Conservation (phyloP, 306 rosid species). For the Prosopis cineraria region DNA sequence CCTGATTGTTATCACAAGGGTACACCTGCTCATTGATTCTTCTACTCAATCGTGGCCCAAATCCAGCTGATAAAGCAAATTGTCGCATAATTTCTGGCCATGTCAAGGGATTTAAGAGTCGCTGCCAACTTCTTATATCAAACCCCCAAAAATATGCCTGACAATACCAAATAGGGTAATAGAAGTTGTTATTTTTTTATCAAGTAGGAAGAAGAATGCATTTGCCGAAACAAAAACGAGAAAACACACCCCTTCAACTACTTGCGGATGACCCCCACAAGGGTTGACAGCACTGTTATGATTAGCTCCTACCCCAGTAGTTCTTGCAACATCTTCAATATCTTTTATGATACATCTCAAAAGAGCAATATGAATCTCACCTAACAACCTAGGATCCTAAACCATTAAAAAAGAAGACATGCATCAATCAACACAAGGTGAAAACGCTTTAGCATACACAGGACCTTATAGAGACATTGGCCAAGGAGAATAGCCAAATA, state of each 20-base stretch:
- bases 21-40: slow-evolving; percentile 41
- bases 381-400: slow-evolving; percentile 75
- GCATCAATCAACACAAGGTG: slow-evolving; percentile 15
- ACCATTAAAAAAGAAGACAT: slow-evolving; percentile 27
- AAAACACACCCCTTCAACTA: slow-evolving; percentile 70
- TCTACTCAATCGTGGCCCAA: slow-evolving; percentile 71
- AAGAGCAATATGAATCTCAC: slow-evolving; percentile 78
- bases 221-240: slow-evolving; percentile 25
- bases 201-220: slow-evolving; percentile 26
- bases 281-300: slow-evolving; percentile 55
- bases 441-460: slow-evolving; percentile 21
- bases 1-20: slow-evolving; percentile 59
- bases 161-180: background rate
- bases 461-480: background rate
- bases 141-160: slow-evolving; percentile 88
- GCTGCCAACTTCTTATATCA: slow-evolving; percentile 75
- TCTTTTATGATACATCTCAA: slow-evolving; percentile 69
- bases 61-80: slow-evolving; percentile 77
- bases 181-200: background rate
- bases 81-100: slow-evolving; percentile 93
- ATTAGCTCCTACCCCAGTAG: slow-evolving; percentile 57
- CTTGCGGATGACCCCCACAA: slow-evolving; percentile 76
- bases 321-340: slow-evolving; percentile 73
- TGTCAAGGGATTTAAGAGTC: slow-evolving; percentile 70
- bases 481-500: slow-evolving; percentile 9